Conservation (phyloP, 2,329 filamentous ascomycete genomes). For the Tolypocladium ovalisporum region DNA sequence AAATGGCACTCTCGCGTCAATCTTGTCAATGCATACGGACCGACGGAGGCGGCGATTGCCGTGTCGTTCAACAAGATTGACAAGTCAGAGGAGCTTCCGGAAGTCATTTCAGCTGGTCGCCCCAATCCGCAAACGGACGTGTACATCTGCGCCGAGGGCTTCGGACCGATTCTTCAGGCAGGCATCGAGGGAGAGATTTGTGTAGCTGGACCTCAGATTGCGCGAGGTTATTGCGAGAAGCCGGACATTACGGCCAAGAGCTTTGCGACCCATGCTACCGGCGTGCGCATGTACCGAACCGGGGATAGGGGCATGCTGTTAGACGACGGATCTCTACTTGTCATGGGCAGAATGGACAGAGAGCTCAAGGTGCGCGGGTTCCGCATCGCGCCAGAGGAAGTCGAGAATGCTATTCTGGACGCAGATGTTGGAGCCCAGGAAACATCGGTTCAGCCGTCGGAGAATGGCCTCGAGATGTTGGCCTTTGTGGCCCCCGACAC, state of each 20-base stretch:
- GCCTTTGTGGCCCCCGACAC: conserved; percentile 2
- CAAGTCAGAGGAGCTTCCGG: conserved; percentile 1
- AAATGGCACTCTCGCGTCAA: conserved; percentile 4
- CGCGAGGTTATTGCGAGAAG: conserved; percentile 3
- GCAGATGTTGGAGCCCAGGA: not conserved
- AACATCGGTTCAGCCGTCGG: conserved; percentile 3
- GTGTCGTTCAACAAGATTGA: conserved; percentile 4
- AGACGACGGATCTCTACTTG: conserved; percentile 2
- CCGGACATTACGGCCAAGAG: conserved; percentile 1
- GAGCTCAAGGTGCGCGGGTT: conserved; percentile 8
- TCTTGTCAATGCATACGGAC: conserved; percentile 3
- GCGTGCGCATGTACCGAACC: conserved; percentile 6
- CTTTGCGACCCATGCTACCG: conserved; percentile 1
- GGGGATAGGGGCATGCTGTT: conserved; percentile 4
- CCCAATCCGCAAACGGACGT: not conserved
- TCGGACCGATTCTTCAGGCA: not conserved
- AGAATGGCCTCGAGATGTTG: conserved; percentile 2
- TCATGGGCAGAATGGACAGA: conserved; percentile 7
- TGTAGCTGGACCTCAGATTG: conserved; percentile 3
- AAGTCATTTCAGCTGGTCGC: conserved; percentile 1
- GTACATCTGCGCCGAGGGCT: conserved; percentile 2
- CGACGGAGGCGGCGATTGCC: conserved; percentile 2
- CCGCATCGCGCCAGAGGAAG: conserved; percentile 7
- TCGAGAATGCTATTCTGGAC: conserved; percentile 5
- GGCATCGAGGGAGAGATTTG: conserved; percentile 4